These are phyloP conservation scores for Thermothielavioides terrestris DNA, from an alignment of 495 filamentous ascomycete genomes.

Conservation along the genomic window DNA sequence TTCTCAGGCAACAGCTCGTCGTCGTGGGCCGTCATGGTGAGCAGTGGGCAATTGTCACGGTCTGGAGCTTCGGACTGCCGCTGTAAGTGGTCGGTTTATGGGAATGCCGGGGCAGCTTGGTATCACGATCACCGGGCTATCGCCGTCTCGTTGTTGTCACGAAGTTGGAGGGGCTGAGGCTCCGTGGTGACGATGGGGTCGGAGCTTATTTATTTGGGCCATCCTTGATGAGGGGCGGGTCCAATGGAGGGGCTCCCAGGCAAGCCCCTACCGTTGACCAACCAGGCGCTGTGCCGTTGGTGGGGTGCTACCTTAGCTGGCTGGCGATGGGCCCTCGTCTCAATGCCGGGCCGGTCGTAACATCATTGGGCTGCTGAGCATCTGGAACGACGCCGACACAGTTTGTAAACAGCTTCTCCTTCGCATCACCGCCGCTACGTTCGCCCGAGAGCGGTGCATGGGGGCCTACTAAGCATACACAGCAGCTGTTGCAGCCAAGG, in stretches of 20 bases:
- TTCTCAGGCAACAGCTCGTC: conserved; percentile 80
- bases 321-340: background rate
- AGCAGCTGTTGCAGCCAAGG: too few relatives aligned
- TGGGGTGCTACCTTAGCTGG: conserved; percentile 9
- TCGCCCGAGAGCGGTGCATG: background rate
- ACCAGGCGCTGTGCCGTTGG: conserved; percentile 10
- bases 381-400: conserved; percentile 8
- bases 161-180: background rate
- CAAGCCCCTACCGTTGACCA: conserved; percentile 5
- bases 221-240: conserved; percentile 17
- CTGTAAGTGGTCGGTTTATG: background rate
- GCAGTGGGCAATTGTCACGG: conserved; percentile 1
- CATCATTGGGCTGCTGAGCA: conserved; percentile 8
- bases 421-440: too few relatives aligned
- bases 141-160: background rate
- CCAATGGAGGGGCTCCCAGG: conserved; percentile 13
- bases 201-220: conserved; percentile 23
- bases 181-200: conserved; percentile 10
- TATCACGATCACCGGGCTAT: too few relatives aligned
- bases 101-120: too few relatives aligned
- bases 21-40: conserved; percentile 62
- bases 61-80: background rate
- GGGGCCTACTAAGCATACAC: background rate
- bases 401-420: background rate
- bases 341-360: background rate